Evolutionary conservation across 148 eudicot genomes (phyloP), one percentile per base, ranked within the genome.

Genomic region (Tetragonia tetragonoides): DNA sequence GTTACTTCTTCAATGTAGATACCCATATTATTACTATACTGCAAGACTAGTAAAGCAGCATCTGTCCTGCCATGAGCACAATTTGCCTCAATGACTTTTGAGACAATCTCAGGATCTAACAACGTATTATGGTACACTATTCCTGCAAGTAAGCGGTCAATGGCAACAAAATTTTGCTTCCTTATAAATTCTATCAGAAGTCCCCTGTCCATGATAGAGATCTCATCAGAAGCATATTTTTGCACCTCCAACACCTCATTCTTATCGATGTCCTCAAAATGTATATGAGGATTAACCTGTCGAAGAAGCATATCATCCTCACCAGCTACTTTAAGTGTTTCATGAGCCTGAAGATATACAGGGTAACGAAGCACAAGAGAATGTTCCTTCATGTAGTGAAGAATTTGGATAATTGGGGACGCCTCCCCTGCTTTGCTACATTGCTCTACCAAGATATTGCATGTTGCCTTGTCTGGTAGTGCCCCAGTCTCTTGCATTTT

Each of bases 381-480:
- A 34, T 91, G 87, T 56, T 87, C 91, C 78, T 86, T 93, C 98
- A 93, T 93, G 80, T 85, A 90, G 68, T 79, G 81, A 79, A 93
- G 96, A 78, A 93, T 82, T 70, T 86, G 83, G 63, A 70, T 75
- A 59, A 91, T 83, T 80, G 88, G 85, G 86, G 82, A 75, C 76
- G 84, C 83, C 78, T 88, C 87, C 56, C 87, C 82, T 61, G 81
- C 81, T 77, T 81, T 90, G 84, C 94, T 82, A 70, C 87, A 91
- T 47, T 86, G 86, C 76, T 90, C 91, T 62, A 91, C 84, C 85
- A 93, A 73, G 77, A 91, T 93, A 79, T 93, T 93, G 84, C 98
- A 93, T 41, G 92, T 80, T 44, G 98, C 92, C 84, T 93, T 93
- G 81, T 93, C 98, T 75, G 98, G 98, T 56, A 76, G 89, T 54